Evolutionary conservation across 2,329 filamentous ascomycete genomes (phyloP), one percentile per base, ranked within the genome.

Genomic region (Stromatinia cepivora): DNA sequence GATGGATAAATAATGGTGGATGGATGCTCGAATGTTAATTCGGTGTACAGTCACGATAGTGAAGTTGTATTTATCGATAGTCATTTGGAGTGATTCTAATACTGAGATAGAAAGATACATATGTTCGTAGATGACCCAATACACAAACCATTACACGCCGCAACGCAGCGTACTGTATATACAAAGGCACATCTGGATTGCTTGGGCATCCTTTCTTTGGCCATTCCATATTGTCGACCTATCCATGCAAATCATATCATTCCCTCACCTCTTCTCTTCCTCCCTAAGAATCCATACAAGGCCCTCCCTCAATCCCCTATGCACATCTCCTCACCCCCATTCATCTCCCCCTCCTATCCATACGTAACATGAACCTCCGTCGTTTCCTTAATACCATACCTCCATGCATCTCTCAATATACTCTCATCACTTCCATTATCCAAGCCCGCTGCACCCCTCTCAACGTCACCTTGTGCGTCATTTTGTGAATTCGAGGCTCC

Each of bases 381-480:
- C 31, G 65, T 67, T 7, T 67, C 53, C 45, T 58, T 58, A 28
- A 67, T 67, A 4, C 65, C 54, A 59, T 50, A 52, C 25, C 45
- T 39, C 53, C 42, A 67, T 8, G 65, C 65, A 4, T 67, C 65
- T 11, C 54, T 48, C 45, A 67, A 39, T 39, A 67, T 59, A 36
- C 65, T 59, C 45, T 67, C 65, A 52, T 67, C 54, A 50, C 53
- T 67, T 10, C 42, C 65, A 50, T 67, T 67, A 42, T 67, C 53
- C 65, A 67, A 42, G 6, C 65, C 53, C 13, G 13, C 4, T 1
- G n/a, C 45, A 59, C 34, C 15, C 28, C 53, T 25, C 42, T 67
- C 54, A 45, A 8, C 42, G 50, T 50, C 54, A 3, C 22, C 65
- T 11, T 36, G 17, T 5, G 42, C 34, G 25, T 17, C 39, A 59